phyloP scores from a whole-genome alignment of 2,329 filamentous ascomycete species.

The Eutypa lata region DNA sequence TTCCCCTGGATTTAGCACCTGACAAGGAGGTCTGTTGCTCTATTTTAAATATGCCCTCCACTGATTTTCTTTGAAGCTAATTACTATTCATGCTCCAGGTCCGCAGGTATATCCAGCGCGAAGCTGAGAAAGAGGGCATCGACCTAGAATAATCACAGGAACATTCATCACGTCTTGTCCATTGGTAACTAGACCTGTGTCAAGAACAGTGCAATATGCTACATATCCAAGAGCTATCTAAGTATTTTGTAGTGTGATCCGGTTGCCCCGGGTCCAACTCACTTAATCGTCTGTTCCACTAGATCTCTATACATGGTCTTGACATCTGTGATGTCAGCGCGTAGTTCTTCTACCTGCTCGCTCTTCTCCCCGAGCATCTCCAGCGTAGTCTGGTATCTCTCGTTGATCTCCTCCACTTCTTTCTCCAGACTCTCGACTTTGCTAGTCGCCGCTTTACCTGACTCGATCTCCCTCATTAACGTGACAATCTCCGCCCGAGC shows the following conservation, averaged over 20 bases:
- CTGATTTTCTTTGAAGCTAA: conserved; percentile 7
- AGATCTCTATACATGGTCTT: conserved; percentile 96
- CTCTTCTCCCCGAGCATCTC: conserved; percentile 97
- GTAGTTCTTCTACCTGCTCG: conserved; percentile 87
- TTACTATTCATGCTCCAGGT: conserved; percentile 47
- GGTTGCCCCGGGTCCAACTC: conserved; percentile 18
- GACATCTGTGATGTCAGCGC: conserved; percentile 83
- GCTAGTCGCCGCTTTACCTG: conserved; percentile 57
- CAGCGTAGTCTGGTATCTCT: conserved; percentile 83
- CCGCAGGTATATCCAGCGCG: conserved; percentile 70
- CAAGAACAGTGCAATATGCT: neutral
- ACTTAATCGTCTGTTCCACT: conserved; percentile 79
- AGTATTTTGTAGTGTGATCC: conserved; percentile 5
- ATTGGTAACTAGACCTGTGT: conserved; percentile 8
- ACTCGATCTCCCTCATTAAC: conserved; percentile 83
- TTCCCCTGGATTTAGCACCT: conserved; percentile 80
- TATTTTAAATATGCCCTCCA: neutral
- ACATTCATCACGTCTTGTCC: conserved; percentile 1
- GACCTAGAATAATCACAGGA: conserved; percentile 39
- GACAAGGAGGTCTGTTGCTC: conserved; percentile 67
- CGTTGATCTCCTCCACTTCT: conserved; percentile 66
- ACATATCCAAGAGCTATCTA: conserved; percentile 8
- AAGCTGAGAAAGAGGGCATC: conserved; percentile 82
- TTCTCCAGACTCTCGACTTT: conserved; percentile 64
- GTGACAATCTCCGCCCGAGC: conserved; percentile 86